Conservation (phyloP, 768 basidiomycete species). For the Mrakia gelida region DNA sequence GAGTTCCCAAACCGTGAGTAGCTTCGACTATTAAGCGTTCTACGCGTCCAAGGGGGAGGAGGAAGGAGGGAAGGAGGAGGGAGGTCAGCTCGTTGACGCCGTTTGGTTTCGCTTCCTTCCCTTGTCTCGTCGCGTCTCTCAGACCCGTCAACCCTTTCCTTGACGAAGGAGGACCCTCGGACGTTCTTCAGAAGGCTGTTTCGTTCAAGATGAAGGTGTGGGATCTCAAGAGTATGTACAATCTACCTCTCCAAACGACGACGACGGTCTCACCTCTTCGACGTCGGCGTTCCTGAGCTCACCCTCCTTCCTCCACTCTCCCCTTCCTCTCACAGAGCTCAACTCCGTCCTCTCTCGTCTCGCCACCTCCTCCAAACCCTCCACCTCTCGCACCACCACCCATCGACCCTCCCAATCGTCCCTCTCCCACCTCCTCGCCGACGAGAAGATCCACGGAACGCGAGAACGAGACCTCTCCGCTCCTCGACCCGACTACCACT, state of each 20-base stretch:
- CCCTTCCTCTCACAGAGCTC: conserved; percentile 12
- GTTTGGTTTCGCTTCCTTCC: neutral
- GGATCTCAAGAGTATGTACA: conserved; percentile 53
- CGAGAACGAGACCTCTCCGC: conserved; percentile 89
- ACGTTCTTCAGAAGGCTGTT: conserved; percentile 62
- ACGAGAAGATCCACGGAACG: conserved; percentile 79
- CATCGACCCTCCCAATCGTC: conserved; percentile 30
- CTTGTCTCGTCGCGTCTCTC: neutral
- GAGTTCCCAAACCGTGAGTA: conserved; percentile 15
- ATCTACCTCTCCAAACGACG: neutral
- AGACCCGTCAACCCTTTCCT: conserved; percentile 34
- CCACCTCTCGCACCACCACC: neutral
- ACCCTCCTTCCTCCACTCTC: neutral
- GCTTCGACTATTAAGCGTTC: neutral
- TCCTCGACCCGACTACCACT: conserved; percentile 78
- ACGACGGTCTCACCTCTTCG: neutral
- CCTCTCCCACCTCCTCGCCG: conserved; percentile 54
- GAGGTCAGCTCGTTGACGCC: neutral
- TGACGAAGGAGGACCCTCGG: conserved; percentile 48
- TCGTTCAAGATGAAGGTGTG: conserved; percentile 80
- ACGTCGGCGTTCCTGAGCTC: neutral
- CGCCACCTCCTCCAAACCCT: conserved; percentile 10
- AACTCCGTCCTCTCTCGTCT: conserved; percentile 32
- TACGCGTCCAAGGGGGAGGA: neutral
- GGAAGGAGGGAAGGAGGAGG: neutral